Percentiles rank a stretch among this genome's conserved stretches.
Conservation (phyloP, 768 basidiomycete genomes). For the Leccinum incarnatum region DNA sequence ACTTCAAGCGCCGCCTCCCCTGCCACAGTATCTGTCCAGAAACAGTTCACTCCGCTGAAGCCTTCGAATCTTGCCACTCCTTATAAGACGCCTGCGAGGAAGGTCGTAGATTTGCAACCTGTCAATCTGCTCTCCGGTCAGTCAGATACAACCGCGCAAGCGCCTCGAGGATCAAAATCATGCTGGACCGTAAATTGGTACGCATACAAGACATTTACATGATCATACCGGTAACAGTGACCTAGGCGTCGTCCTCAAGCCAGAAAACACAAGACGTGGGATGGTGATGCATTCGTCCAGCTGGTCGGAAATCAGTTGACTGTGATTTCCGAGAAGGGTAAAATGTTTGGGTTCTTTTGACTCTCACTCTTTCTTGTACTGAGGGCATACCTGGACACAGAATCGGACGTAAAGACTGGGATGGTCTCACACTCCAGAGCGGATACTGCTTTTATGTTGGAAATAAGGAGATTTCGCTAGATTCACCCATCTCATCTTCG, state of each 20-base stretch:
- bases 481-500: constrained; percentile 45
- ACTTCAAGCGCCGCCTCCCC: constrained; percentile 12
- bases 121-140: constrained; percentile 34
- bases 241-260: constrained; percentile 67
- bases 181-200: constrained; percentile 76
- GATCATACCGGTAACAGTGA: constrained; percentile 2
- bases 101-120: constrained; percentile 40
- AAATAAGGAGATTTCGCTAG: constrained; percentile 62
- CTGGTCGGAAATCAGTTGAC: constrained; percentile 48
- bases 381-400: constrained; percentile 33
- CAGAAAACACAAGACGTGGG: constrained; percentile 86
- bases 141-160: constrained; percentile 5
- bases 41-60: constrained; percentile 34
- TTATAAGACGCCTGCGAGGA: constrained; percentile 26
- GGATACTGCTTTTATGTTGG: constrained; percentile 46
- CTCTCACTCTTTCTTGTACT: constrained; percentile 2
- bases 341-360: constrained; percentile 44
- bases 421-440: constrained; percentile 45
- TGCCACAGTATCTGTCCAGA: constrained; percentile 31
- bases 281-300: constrained; percentile 69
- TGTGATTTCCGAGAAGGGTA: constrained; percentile 69
- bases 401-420: constrained; percentile 61
- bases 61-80: constrained; percentile 21
- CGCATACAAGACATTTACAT: constrained; percentile 13
- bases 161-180: constrained; percentile 22